A percentile compares a stretch with the other conserved stretches of the same genome.
Conservation (phyloP, 2,329 filamentous ascomycete genomes). For the Lachnellula arida region DNA sequence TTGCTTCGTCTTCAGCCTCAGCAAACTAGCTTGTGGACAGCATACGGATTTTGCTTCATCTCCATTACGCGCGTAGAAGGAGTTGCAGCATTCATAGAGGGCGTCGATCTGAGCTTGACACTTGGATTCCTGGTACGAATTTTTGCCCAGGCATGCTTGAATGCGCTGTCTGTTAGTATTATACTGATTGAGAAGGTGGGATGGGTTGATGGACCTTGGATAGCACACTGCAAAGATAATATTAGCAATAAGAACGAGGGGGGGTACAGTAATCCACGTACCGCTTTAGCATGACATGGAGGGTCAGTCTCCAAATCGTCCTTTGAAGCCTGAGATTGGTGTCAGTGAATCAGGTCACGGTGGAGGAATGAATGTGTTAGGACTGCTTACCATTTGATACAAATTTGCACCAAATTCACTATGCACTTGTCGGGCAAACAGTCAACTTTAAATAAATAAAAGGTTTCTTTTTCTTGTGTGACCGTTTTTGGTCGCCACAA, state of each 20-base stretch:
- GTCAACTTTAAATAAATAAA: background rate
- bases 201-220: conserved; percentile 62
- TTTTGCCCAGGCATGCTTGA: conserved; percentile 76
- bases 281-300: conserved; percentile 80
- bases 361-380: background rate
- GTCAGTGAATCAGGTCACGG: background rate
- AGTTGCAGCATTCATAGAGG: conserved; percentile 88
- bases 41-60: conserved; percentile 71
- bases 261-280: conserved; percentile 40
- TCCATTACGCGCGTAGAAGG: conserved; percentile 77
- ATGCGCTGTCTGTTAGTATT: background rate
- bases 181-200: conserved; percentile 12
- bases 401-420: background rate
- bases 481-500: background rate
- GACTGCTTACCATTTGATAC: background rate
- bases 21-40: conserved; percentile 76
- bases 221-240: conserved; percentile 62
- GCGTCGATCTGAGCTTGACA: conserved; percentile 76
- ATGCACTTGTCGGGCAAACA: background rate
- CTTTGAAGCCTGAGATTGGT: conserved; percentile 45
- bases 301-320: conserved; percentile 70
- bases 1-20: conserved; percentile 83
- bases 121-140: conserved; percentile 79
- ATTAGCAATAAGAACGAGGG: background rate
- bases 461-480: background rate